Base-by-base conservation (phyloP, 1,139 yeast genomes). In the Candida tetrigidarum region DNA sequence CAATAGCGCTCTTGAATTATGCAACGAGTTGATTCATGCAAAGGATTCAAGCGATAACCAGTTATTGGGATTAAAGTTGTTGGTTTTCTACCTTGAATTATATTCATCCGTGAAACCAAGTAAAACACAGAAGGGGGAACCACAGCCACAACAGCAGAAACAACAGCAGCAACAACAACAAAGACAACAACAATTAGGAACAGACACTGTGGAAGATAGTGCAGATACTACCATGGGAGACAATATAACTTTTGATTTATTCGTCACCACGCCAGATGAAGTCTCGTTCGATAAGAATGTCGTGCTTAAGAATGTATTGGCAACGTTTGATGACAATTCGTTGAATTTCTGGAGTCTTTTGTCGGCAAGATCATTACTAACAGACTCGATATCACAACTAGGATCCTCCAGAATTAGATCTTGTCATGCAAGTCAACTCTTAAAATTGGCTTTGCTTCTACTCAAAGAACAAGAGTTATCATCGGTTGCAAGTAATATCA, bases 391-490 rank as follows among this genome's bases (percentile, higher is more conserved):
- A 12, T 39, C 27, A 28, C 28, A 16, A 12, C 9, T 15, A n/a
- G 22, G 20, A 4, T 37, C 33, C 8, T 20, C 35, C 3, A n/a
- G 14, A 23, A 30, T 33, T 10, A 29, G 19, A 35, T 12, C 25
- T 5, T 14, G 18, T 11, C 39, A 37, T 37, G 27, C 50, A 14
- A 40, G 42, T 9, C 55, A 60, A 55, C 14, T 66, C 50, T 50
- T 80, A 11, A 75, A 74, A 45, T 57, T 76, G 25, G 59, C 76
- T n/a, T 53, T 83, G 10, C 79, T 76, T n/a, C 60, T 71, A 45
- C 45, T 82, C 15, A 81, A 75, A 43, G 64, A 67, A 16, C 56
- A 56, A 2, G 50, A 52, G 0, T 41, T 55, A 7, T 53, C 53
- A 16, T 40, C 36, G 2, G 26, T 62, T 33, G 56, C 71, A 1